A percentile compares a stretch with the other conserved stretches of the same genome.
These are phyloP conservation scores for Saturnispora mendoncae DNA, from an alignment of 805 yeast genomes.

Conservation along the genomic window DNA sequence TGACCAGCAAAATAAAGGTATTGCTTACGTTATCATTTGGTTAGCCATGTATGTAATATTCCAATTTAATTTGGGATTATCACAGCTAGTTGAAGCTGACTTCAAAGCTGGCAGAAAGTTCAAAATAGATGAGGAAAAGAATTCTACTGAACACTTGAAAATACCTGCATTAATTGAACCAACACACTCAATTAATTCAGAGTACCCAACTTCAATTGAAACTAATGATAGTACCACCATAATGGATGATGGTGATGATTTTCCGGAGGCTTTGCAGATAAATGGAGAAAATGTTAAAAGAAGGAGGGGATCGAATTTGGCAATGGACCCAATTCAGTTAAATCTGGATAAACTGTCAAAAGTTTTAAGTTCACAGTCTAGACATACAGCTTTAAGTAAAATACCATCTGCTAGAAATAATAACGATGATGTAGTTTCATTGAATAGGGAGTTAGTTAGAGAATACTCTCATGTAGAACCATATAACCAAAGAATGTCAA, in stretches of 20 bases:
- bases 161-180: neutral
- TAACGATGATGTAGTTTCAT: constrained; percentile 13
- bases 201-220: constrained; percentile 5
- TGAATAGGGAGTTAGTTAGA: constrained; percentile 25
- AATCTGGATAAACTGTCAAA: neutral
- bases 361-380: constrained; percentile 6
- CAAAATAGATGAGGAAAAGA: constrained; percentile 1
- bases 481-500: constrained; percentile 24
- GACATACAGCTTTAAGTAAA: constrained; percentile 16
- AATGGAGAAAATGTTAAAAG: neutral
- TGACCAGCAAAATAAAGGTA: constrained; percentile 28
- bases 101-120: constrained; percentile 30
- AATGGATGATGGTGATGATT: neutral
- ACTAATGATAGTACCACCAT: constrained; percentile 4
- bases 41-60: constrained; percentile 42
- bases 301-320: constrained; percentile 1
- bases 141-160: neutral
- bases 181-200: neutral
- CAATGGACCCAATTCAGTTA: constrained; percentile 8
- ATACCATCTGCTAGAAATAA: constrained; percentile 27
- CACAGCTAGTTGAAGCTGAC: constrained; percentile 42
- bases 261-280: neutral
- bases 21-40: constrained; percentile 50
- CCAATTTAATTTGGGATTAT: constrained; percentile 47
- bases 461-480: constrained; percentile 31